These are phyloP conservation scores for Acacia melanoxylon DNA, from an alignment of 306 rosid species.

Conservation along the genomic window DNA sequence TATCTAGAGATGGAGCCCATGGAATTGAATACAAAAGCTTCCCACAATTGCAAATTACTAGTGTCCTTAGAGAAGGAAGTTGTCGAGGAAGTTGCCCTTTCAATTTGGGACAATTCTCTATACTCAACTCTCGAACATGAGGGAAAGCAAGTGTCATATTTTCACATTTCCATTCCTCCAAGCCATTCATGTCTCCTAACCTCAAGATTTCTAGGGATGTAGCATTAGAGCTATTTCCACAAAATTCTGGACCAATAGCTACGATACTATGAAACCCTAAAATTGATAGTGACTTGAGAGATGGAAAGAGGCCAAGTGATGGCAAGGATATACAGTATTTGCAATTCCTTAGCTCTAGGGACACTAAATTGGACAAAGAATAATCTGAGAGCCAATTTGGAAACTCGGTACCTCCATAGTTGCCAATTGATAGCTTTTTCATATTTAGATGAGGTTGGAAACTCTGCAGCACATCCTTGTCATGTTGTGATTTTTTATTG, in stretches of 20 bases:
- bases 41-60: not conserved
- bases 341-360: not conserved
- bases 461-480: not conserved
- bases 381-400: not conserved
- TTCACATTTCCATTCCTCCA: constrained; percentile 18
- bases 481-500: not conserved
- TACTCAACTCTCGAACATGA: not conserved
- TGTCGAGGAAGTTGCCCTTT: not conserved
- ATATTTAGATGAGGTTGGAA: constrained; percentile 6
- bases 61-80: not conserved
- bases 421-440: not conserved
- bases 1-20: not conserved
- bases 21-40: not conserved
- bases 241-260: not conserved
- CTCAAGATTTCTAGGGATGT: not conserved
- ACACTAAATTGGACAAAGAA: not conserved
- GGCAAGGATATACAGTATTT: not conserved
- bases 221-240: not conserved
- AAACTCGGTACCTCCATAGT: not conserved
- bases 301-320: not conserved
- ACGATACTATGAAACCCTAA: not conserved
- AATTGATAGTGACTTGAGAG: constrained; percentile 5
- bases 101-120: not conserved
- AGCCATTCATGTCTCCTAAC: not conserved
- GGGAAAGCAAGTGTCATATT: not conserved